Base-by-base conservation (phyloP, 169 alveolate species). In the Cardiosporidium cionae region DNA sequence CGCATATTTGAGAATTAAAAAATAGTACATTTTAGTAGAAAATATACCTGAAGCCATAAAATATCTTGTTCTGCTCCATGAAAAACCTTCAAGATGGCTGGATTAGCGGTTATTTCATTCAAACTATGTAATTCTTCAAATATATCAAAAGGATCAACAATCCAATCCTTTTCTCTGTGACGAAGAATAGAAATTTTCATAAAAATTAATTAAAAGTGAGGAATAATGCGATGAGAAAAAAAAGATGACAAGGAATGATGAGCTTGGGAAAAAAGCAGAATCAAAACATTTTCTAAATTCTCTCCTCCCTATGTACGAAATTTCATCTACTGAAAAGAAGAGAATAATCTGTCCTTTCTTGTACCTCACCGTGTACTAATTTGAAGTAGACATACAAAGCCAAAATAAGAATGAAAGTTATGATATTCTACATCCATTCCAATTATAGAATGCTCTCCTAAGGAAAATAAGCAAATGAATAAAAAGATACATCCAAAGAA, bases 341-440 rank as follows among this genome's bases (percentile, higher is more conserved):
- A 44, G 58, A 16, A n/a, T 16, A 44, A 44, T 16, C 58, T 44
- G 16, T 44, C 27, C n/a, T n/a, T 44, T 44, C n/a, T 16, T 16
- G 58, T 16, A 16, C 16, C 58, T 44, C n/a, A 44, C 58, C 58
- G 16, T 22, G 80, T 91, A 68, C 96, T 88, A 34, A 93, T 79
- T 76, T 93, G 94, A 62, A 93, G 86, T 58, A 93, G 82, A 58
- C 96, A 93, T 0, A 94, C 91, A 65, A 93, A 85, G 44, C 98
- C 97, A 66, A 82, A 80, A 82, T 85, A 93, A 52, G 93, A 87
- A 58, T 91, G 84, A 58, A 70, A 80, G 25, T 83, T 76, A 64
- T 94, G 97, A 78, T 91, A 96, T 74, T 94, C 98, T 74, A 91
- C 83, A 84, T 94, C 98, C 32, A 94, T 86, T 2, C 96, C 97